Base-by-base conservation (phyloP, 805 yeast genomes). In the Kuraishia molischiana region DNA sequence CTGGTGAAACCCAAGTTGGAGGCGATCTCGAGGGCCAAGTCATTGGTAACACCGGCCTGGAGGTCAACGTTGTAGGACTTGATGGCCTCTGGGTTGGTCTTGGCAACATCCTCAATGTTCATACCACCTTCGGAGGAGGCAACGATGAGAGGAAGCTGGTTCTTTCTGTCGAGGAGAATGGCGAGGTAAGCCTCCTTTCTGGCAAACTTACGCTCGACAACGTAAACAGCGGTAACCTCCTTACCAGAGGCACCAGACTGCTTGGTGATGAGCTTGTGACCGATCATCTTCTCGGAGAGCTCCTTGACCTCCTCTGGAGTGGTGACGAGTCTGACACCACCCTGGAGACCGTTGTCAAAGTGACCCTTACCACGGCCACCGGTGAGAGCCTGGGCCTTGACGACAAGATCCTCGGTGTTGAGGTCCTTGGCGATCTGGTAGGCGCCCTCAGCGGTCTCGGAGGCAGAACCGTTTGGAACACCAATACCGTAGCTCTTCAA, bases 291-390 rank as follows among this genome's bases (percentile, higher is more conserved):
- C 50, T 69, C 74, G 41, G 97, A 92, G 54, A 85, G 72, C 58
- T 81, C 82, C 62, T 70, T 72, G 42, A 95, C 96, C 68, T 90
- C 89, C 56, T 81, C 82, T 32, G 96, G 79, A 41, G 89, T 69
- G 41, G 79, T 69, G 51, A 85, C 85, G 64, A 92, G 72, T 67
- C 86, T 83, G 54, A 92, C 96, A 71, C 98, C 99, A 37, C 97
- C 95, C 68, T 90, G 79, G 59, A 85, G 77, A 38, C 98, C 98
- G 53, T 79, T 79, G 67, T 89, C 96, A 49, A 92, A 89, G 64
- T 85, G 89, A 46, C 99, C 99, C 66, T 92, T 92, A 67, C 99
- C 99, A 67, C 99, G 81, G 58, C 99, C 99, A 67, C 99, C 99
- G 42, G 99, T 89, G 56, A 92, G 74, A 35, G 96, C 97, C 69